Conservation (phyloP, 2,329 filamentous ascomycete genomes). For the Botrytis porri region DNA sequence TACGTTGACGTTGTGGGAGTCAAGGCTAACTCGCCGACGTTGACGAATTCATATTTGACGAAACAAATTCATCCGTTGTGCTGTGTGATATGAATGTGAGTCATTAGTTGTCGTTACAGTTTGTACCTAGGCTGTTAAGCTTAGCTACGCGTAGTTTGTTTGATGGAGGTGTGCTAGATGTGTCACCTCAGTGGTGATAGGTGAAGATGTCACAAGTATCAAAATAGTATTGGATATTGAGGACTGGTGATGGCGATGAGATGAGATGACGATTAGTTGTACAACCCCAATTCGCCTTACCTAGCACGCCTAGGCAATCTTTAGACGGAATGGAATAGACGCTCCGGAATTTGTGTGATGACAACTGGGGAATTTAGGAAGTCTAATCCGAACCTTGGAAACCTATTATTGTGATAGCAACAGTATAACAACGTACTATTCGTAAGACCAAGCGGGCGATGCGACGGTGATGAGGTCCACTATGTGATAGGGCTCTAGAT, state of each 20-base stretch:
- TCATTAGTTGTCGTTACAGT: neutral
- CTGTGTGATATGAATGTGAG: neutral
- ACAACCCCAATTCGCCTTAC: neutral
- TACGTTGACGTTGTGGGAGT: neutral
- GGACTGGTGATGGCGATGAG: neutral
- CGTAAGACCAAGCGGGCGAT: constrained; percentile 7
- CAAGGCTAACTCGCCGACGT: neutral
- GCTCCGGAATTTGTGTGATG: neutral
- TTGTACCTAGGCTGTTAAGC: neutral
- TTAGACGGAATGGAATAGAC: neutral
- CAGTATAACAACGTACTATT: neutral
- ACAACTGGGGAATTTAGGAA: neutral
- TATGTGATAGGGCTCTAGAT: constrained; percentile 7
- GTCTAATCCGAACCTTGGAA: neutral
- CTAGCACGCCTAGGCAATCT: too few species aligned
- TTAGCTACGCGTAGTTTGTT: neutral
- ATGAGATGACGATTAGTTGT: constrained; percentile 9
- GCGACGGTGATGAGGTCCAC: neutral
- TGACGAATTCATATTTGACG: neutral
- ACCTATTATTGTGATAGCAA: neutral
- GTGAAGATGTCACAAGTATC: neutral
- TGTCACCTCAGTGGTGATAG: neutral
- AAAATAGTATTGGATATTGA: neutral
- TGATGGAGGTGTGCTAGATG: neutral
- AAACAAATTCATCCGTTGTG: neutral